Evolutionary conservation across 1,139 yeast genomes (phyloP), one percentile per base, ranked within the genome.

Genomic region (Geotrichum klebahnii): DNA sequence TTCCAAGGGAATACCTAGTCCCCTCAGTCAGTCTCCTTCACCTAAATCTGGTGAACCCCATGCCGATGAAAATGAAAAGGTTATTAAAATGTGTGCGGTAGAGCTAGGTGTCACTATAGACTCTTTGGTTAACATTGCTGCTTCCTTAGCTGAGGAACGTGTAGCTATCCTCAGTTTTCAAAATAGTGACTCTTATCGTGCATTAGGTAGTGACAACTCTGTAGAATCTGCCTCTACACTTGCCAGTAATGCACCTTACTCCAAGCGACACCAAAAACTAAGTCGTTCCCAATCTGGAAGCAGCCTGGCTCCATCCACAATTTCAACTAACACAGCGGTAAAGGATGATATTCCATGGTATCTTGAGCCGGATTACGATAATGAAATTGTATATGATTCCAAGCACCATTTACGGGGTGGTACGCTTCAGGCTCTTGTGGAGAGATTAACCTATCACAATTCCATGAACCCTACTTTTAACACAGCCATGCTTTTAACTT

Each of bases 391-490:
- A 23, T 81, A 81, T 59, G 95, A 89, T 59, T 71, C 80, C 36
- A 81, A 81, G 55, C 94, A 92, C 2, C 75, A 75, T 46, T 76
- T 90, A 46, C 84, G 84, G 62, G 97, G 97, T 42, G 97, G 97
- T 4, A 82, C 95, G 0, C 78, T 81, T 52, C 81, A 78, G 49
- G 96, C 96, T 0, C 70, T 92, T 50, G 76, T 92, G 10, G 86
- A 92, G 47, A 89, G 86, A 65, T 73, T 92, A 54, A 87, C 96
- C 0, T 86, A 84, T 61, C 96, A 90, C 63, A 81, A 80, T 53
- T 68, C 77, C 43, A 72, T 78, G 48, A 95, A 87, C 63, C 77
- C 82, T 9, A 73, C 76, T 22, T 90, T 83, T 68, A 84, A 82
- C 61, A 72, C 82, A 8, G 78, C 89, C 0, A 80, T 90, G 70